Percentiles rank a stretch among this genome's conserved stretches.
These are phyloP conservation scores for Flaveria robusta DNA, from an alignment of 129 eudicot species.

Conservation along the genomic window DNA sequence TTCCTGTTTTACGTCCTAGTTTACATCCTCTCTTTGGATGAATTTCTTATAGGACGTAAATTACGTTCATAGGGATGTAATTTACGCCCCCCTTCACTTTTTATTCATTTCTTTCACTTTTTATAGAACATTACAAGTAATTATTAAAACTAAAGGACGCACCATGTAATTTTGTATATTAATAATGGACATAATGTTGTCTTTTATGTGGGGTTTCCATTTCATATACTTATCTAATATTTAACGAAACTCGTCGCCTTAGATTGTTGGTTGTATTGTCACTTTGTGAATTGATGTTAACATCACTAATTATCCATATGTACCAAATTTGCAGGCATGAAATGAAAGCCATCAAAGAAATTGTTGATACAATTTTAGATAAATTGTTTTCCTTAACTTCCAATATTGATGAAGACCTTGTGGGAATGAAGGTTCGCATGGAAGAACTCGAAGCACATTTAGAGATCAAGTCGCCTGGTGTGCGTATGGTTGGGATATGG, in stretches of 20 bases:
- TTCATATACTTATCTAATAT: not conserved
- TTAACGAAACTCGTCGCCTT: not conserved
- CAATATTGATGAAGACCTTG: not conserved
- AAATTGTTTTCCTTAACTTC: not conserved
- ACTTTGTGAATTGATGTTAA: not conserved
- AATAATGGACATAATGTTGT: not conserved
- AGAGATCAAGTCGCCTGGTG: not conserved
- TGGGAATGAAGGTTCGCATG: not conserved
- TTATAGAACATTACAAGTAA: too few relatives aligned
- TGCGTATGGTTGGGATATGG: conserved; percentile 21
- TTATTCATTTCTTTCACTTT: too few relatives aligned
- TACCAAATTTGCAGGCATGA: not conserved
- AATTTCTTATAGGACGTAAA: too few relatives aligned
- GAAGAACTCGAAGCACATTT: not conserved
- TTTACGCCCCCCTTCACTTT: too few relatives aligned
- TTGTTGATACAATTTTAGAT: not conserved
- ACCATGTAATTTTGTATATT: too few relatives aligned
- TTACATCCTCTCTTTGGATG: too few relatives aligned
- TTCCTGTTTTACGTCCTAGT: too few relatives aligned
- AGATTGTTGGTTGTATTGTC: not conserved
- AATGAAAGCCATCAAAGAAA: not conserved
- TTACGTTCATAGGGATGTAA: too few relatives aligned
- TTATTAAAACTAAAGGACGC: too few relatives aligned
- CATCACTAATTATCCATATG: not conserved
- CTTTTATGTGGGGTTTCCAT: not conserved